Evolutionary conservation across 169 alveolate species (phyloP), one percentile per base, ranked within the genome.

Genomic region (Cryptosporidium tyzzeri): DNA sequence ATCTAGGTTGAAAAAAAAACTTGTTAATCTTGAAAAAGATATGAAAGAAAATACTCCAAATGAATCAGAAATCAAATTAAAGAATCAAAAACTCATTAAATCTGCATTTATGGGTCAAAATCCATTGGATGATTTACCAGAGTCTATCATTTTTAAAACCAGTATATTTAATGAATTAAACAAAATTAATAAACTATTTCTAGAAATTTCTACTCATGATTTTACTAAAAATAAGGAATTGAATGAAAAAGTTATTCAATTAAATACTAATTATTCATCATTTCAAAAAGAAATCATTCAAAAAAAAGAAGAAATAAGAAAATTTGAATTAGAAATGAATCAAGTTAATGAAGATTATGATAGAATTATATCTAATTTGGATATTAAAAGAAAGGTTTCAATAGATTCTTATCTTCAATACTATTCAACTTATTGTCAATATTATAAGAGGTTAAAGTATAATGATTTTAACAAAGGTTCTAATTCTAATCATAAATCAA

Each of bases 401-500:
- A 61, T 59, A 55, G 75, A 59, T 65, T 59, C 55, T 31, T 80
- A 80, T 18, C 41, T 65, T 6, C 89, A 80, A 44, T 80, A 45
- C 29, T 80, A 80, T 44, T 80, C 89, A 62, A 62, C 62, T n/a
- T 80, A 59, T 50, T 80, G 53, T 65, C 74, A 44, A 14, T 80
- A 80, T 12, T 8, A 61, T 31, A 80, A 59, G 18, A 80, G 89
- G 44, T 6, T 9, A 14, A 37, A 21, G 14, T n/a, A 18, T 8
- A 80, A 48, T 9, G 44, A 55, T 12, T 14, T 16, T 16, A 44
- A 62, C 29, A 44, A 18, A 41, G n/a, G 1, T 12, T 14, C 23
- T 23, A 65, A 7, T 4, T 14, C 23, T 8, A 33, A 33, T 29
- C 4, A 37, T 37, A 8, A 31, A 16, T 37, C 71, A 14, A 39